Conservation (phyloP, 176 grass and related monocot genomes). For the Aegilops umbellulata region DNA sequence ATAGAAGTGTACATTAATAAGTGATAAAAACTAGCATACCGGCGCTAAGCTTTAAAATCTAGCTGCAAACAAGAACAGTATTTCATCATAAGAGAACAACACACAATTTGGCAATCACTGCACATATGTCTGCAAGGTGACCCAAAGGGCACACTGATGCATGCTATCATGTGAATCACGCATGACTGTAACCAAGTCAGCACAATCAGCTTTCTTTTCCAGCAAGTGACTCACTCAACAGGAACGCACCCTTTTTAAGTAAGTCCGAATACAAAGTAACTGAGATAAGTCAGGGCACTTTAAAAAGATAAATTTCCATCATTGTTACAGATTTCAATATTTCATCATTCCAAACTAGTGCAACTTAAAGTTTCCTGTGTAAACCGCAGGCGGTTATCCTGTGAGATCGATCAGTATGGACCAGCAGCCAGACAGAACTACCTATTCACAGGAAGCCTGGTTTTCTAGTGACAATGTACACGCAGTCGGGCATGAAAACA, state of each 20-base stretch:
- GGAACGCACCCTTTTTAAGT: too few relatives aligned
- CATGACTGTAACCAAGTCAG: not conserved
- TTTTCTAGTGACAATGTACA: not conserved
- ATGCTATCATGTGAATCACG: not conserved
- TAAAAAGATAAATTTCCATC: conserved; percentile 25
- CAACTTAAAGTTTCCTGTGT: not conserved
- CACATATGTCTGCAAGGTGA: not conserved
- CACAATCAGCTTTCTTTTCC: conserved; percentile 9
- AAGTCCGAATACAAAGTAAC: not conserved
- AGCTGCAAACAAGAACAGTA: not conserved
- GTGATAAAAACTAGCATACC: not conserved
- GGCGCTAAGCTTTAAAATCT: not conserved
- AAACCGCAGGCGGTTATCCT: not conserved
- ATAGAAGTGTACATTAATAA: conserved; percentile 12
- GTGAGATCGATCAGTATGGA: not conserved
- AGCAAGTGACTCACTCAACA: not conserved
- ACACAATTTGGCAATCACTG: conserved; percentile 10
- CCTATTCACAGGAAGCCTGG: not conserved
- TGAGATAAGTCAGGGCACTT: conserved; percentile 5
- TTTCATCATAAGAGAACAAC: conserved; percentile 15
- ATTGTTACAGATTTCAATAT: conserved; percentile 30
- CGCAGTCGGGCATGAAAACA: not conserved
- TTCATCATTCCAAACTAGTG: conserved; percentile 24
- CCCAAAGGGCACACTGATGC: not conserved
- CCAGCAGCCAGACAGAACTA: not conserved